Base-by-base conservation (phyloP, 1,284 basidiomycete species). In the Chalciporus sp. region DNA sequence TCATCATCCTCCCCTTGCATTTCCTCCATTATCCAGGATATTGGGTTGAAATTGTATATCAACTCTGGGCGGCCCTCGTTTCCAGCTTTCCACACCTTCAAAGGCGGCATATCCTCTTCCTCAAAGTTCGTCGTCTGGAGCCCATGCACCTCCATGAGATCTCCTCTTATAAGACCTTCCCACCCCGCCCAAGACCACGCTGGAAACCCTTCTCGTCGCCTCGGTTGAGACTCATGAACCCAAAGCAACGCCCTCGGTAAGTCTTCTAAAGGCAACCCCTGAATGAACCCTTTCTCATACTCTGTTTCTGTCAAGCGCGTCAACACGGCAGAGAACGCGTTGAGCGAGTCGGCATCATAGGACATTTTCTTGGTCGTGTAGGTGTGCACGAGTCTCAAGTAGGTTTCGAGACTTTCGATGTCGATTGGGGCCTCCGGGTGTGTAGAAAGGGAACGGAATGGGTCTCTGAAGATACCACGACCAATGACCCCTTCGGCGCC, bases 401-500 rank as follows among this genome's bases (percentile, higher is more conserved):
- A 60, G 16, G 8, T 47, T 9, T 23, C 14, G 20, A 60, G 35
- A 6, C 17, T 10, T 6, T 52, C 43, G 9, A 23, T 16, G 11
- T 51, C 46, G 31, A 42, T 16, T 11, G 51, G 42, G 43, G 47
- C 51, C 0, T 28, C 49, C 3, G 3, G 26, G 4, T 9, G 23
- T 5, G 4, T 19, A 3, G 14, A 53, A 16, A 60, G 43, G 17
- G 58, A 40, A 4, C 54, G 52, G 29, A 53, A 62, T 11, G 58
- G 55, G 27, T 58, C 58, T 31, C 52, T 43, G 2, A 49, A 47
- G 29, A 60, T 41, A 20, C 58, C 59, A 14, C 17, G 16, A 10
- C 43, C 55, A 5, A 60, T n/a, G 31, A 52, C 20, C 4, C 17
- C 7, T 16, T 47, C 46, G 1, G 37, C 27, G 9, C 14, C 41